These are phyloP conservation scores for Gyrodon lividus DNA, from an alignment of 768 basidiomycete species.

Conservation along the genomic window DNA sequence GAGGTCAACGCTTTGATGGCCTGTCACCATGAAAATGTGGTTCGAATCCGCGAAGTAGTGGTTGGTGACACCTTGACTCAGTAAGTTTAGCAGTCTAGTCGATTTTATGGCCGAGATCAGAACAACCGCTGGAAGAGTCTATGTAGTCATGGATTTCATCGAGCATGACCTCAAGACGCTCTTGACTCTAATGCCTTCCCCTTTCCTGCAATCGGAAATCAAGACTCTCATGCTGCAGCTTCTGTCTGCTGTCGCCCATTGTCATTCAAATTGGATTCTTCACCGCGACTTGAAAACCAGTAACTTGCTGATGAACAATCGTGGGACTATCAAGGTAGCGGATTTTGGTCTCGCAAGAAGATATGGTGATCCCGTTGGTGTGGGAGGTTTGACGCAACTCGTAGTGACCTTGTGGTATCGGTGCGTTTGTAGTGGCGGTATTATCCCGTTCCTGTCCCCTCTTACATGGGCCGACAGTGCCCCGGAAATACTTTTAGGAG, in stretches of 20 bases:
- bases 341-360: conserved; percentile 96
- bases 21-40: conserved; percentile 93
- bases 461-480: conserved; percentile 50
- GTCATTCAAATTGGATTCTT: conserved; percentile 96
- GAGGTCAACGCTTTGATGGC: conserved; percentile 97
- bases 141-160: conserved; percentile 99
- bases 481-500: conserved; percentile 93
- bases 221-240: conserved; percentile 96
- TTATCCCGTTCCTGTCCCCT: conserved; percentile 10
- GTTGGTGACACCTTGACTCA: conserved; percentile 98
- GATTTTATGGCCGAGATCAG: conserved; percentile 6
- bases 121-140: conserved; percentile 62
- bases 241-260: conserved; percentile 88
- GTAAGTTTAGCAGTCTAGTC: conserved; percentile 55
- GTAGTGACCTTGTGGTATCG: conserved; percentile 99
- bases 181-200: conserved; percentile 90
- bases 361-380: conserved; percentile 94
- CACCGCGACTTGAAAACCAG: conserved; percentile 98
- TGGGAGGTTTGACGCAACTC: conserved; percentile 96
- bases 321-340: conserved; percentile 97
- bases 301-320: conserved; percentile 98
- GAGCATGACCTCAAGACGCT: conserved; percentile 99
- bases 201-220: conserved; percentile 96
- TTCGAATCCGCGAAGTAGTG: conserved; percentile 94
- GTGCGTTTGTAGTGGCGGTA: conserved; percentile 43